Evolutionary conservation across 768 basidiomycete genomes (phyloP).

Genomic region (Tulasnella calospora): DNA sequence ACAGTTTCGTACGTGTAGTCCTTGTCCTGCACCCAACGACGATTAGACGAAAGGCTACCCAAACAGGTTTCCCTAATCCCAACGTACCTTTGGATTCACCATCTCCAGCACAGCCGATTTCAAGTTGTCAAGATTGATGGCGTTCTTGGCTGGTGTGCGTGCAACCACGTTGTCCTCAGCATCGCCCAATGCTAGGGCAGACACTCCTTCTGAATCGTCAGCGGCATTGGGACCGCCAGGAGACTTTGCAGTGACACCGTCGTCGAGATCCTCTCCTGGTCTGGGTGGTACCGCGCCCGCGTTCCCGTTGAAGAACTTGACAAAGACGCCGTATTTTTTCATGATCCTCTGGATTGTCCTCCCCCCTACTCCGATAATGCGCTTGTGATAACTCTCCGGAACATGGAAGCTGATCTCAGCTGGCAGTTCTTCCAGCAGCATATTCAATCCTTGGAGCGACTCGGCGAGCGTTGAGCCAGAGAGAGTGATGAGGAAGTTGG

Average conservation of each 20-base stretch:
- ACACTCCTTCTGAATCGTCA: conserved; percentile 8
- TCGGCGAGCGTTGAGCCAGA: conserved; percentile 18
- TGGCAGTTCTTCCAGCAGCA: conserved; percentile 95
- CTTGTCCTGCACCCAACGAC: conserved; percentile 62
- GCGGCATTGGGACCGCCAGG: background rate
- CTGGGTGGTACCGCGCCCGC: conserved; percentile 34
- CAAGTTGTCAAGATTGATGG: conserved; percentile 87
- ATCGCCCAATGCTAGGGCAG: conserved; percentile 16
- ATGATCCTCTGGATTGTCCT: conserved; percentile 98
- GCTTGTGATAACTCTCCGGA: conserved; percentile 95
- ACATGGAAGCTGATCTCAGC: conserved; percentile 99
- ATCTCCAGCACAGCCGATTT: conserved; percentile 97
- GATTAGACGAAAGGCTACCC: background rate
- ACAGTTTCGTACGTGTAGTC: conserved; percentile 93
- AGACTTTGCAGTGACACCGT: background rate
- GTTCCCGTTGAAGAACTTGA: conserved; percentile 82
- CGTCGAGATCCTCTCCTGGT: conserved; percentile 79
- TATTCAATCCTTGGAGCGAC: conserved; percentile 77
- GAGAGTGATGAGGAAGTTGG: conserved; percentile 23
- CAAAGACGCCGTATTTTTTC: conserved; percentile 99
- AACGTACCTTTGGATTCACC: conserved; percentile 84
- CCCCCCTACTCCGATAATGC: conserved; percentile 97
- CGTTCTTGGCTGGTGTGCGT: conserved; percentile 97
- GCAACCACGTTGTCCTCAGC: conserved; percentile 99
- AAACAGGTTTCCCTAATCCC: background rate